Conservation (phyloP, 345 rosid genomes). For the Citrus trifoliata region DNA sequence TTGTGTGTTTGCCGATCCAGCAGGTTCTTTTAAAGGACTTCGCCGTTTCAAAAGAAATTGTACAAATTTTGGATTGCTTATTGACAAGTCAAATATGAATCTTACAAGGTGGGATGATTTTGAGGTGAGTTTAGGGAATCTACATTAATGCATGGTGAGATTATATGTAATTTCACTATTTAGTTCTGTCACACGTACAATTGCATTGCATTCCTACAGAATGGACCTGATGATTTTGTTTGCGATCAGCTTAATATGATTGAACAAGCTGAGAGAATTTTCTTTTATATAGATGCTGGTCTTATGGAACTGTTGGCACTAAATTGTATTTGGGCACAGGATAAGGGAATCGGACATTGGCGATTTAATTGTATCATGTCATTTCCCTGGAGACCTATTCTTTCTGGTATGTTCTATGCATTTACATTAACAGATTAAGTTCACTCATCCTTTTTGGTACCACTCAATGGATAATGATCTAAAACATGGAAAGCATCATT, state of each 20-base stretch:
- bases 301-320: not conserved
- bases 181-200: no score
- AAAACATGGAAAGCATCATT: not conserved
- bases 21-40: conserved; percentile 93
- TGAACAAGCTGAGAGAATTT: not conserved
- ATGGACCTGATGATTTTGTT: not conserved
- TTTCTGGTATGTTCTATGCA: conserved; percentile 54
- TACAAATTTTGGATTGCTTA: conserved; percentile 73
- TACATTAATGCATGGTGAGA: not conserved
- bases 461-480: not conserved
- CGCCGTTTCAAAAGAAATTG: conserved; percentile 88
- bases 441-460: not conserved
- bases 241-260: not conserved
- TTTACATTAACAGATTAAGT: not conserved
- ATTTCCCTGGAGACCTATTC: conserved; percentile 97
- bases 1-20: conserved; percentile 96
- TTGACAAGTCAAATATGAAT: conserved; percentile 83
- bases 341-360: conserved; percentile 93
- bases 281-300: not conserved
- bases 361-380: conserved; percentile 85
- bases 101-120: conserved; percentile 87
- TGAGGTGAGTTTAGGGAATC: conserved; percentile 40
- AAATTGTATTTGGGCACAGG: conserved; percentile 35
- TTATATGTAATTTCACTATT: not conserved
- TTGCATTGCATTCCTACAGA: not conserved